phyloP scores from a whole-genome alignment of 768 basidiomycete species.

The Stropharia rugosoannulata region DNA sequence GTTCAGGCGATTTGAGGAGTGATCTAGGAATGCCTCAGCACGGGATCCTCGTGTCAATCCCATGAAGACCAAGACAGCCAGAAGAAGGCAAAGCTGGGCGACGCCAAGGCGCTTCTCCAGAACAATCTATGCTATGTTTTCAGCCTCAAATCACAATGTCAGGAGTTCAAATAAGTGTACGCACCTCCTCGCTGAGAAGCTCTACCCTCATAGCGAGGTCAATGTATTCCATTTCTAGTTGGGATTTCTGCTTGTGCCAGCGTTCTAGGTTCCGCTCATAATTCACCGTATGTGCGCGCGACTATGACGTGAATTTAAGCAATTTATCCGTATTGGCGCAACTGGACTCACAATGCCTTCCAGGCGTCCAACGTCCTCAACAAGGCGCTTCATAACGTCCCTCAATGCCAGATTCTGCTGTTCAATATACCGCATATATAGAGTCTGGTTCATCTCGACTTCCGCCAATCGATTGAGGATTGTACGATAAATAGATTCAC shows the following conservation, averaged over 20 bases:
- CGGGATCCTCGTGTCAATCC: conserved; percentile 78
- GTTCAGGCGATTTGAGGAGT: conserved; percentile 21
- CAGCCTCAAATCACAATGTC: background rate
- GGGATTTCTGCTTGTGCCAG: conserved; percentile 64
- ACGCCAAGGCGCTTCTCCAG: conserved; percentile 90
- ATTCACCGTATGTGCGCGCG: conserved; percentile 66
- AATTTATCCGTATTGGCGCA: background rate
- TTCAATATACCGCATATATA: conserved; percentile 84
- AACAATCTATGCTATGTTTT: conserved; percentile 50
- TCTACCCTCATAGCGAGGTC: conserved; percentile 72
- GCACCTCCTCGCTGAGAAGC: conserved; percentile 79
- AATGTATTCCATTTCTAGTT: conserved; percentile 69
- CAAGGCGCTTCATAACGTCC: conserved; percentile 69
- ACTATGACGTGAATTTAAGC: conserved; percentile 34
- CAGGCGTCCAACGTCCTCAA: conserved; percentile 75
- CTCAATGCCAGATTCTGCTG: conserved; percentile 81
- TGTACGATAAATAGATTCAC: conserved; percentile 93
- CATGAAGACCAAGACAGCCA: conserved; percentile 85
- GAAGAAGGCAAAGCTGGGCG: conserved; percentile 80
- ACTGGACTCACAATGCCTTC: conserved; percentile 64
- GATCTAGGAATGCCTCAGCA: conserved; percentile 28
- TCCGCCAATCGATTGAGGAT: conserved; percentile 91
- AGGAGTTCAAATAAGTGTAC: conserved; percentile 1
- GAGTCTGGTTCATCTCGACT: conserved; percentile 84
- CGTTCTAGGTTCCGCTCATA: conserved; percentile 65